Percentiles rank a stretch among this genome's conserved stretches.
Conservation (phyloP, 1,139 yeast genomes). For the Yamadazyma membranifaciens region DNA sequence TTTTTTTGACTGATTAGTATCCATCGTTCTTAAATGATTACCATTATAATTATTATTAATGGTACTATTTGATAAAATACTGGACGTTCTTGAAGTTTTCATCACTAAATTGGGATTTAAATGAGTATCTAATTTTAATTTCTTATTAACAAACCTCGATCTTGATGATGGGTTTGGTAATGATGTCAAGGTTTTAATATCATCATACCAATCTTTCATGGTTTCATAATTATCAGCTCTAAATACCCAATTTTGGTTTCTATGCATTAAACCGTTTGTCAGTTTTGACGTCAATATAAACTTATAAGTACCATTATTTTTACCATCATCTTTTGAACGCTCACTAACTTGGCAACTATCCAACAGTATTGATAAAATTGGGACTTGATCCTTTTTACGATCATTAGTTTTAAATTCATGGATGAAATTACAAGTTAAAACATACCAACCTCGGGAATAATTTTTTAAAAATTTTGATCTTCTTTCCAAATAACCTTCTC, state of each 20-base stretch:
- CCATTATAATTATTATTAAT: conserved; percentile 9
- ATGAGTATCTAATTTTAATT: conserved; percentile 16
- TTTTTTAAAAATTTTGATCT: conserved; percentile 88
- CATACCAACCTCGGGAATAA: conserved; percentile 88
- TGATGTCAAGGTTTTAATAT: conserved; percentile 62
- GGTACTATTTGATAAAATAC: conserved; percentile 23
- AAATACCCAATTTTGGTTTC: conserved; percentile 92
- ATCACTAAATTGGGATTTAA: conserved; percentile 16
- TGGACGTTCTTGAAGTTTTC: conserved; percentile 29
- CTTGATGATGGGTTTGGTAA: conserved; percentile 58
- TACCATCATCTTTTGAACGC: conserved; percentile 72
- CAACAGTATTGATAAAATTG: conserved; percentile 81
- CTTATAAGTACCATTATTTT: conserved; percentile 60
- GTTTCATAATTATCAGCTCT: conserved; percentile 75
- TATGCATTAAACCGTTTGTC: conserved; percentile 63
- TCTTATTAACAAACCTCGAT: conserved; percentile 24
- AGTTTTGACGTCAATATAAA: conserved; percentile 74
- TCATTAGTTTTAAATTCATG: conserved; percentile 90
- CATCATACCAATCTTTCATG: conserved; percentile 85
- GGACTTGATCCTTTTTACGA: conserved; percentile 78
- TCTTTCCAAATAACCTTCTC: conserved; percentile 83
- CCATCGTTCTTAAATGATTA: conserved; percentile 25
- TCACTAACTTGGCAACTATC: conserved; percentile 81
- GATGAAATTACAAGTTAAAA: conserved; percentile 79
- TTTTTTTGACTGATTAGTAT: conserved; percentile 21